These are phyloP conservation scores for Phytophthora lateralis DNA, from an alignment of 352 stramenopile genomes.

Conservation along the genomic window DNA sequence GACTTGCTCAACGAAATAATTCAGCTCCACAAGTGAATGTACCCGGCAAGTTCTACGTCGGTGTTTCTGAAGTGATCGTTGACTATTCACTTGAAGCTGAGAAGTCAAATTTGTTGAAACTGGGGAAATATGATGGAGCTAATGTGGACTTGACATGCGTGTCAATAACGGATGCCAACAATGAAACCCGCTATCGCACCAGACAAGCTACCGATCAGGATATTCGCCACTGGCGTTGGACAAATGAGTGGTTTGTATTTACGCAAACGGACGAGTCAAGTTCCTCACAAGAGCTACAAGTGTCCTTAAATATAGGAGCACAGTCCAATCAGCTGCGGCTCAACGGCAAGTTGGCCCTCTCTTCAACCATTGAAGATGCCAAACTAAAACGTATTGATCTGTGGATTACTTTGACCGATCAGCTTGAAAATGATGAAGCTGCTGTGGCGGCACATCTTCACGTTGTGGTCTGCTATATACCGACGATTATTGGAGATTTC, in stretches of 20 bases:
- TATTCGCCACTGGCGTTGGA: conserved; percentile 33
- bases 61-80: conserved; percentile 23
- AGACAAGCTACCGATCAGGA: conserved; percentile 16
- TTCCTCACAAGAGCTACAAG: conserved; percentile 4
- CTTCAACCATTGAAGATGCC: conserved; percentile 12
- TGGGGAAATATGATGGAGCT: conserved; percentile 18
- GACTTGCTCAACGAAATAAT: conserved; percentile 1
- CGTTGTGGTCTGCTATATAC: conserved; percentile 24
- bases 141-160: conserved; percentile 13
- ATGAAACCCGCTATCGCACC: conserved; percentile 11
- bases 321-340: conserved; percentile 13
- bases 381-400: conserved; percentile 13
- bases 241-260: conserved; percentile 34
- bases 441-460: conserved; percentile 21
- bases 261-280: not conserved
- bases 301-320: conserved; percentile 17
- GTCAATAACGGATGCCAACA: not conserved
- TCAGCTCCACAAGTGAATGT: not conserved
- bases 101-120: conserved; percentile 15
- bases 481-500: conserved; percentile 20
- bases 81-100: not conserved
- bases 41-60: conserved; percentile 22
- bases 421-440: not conserved
- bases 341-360: conserved; percentile 11
- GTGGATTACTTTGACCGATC: conserved; percentile 17